Evolutionary conservation across 1,284 basidiomycete genomes (phyloP), one percentile per base, ranked within the genome.

Genomic region (Sanghuangporus weigelae): DNA sequence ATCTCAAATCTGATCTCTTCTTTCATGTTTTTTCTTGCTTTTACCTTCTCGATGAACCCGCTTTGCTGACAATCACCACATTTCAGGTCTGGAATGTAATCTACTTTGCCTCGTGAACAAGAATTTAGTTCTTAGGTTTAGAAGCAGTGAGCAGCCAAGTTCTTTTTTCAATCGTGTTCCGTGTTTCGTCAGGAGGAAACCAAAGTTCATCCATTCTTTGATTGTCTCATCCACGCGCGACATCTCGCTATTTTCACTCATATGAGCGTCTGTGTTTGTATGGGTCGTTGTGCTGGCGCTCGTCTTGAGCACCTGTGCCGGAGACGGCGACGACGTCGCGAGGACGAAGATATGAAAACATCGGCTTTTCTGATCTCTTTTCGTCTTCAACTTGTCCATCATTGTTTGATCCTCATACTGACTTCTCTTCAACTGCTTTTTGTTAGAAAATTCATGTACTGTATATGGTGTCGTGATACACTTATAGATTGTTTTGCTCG

Each of bases 191-290:
- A 73, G 71, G 78, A 83, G 76, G 21, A 85, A 88, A 87, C 87
- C 79, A 73, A 84, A 89, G 87, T 89, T 89, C 81, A 89, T 89
- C 87, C 87, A 89, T 89, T 89, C 87, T 79, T 89, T 88, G 87
- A 89, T 76, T 74, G 76, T 77, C 77, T 76, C 72, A 73, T 70
- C 68, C 66, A 63, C 4, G 68, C 68, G 72, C 72, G 69, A 71
- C 70, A 70, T 71, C 70, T 69, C 67, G 67, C 66, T 66, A 66
- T 67, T 71, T 74, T 75, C 76, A 71, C 76, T 73, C 74, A 71
- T 70, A 46, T 46, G 44, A 16, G 6, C 21, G 2, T 46, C 10
- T 5, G 66, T 67, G 69, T 63, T 38, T 67, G 70, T 71, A 69
- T 66, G 70, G 69, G 71, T 74, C 68, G 76, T 42, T 78, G 75